Evolutionary conservation across 2,329 filamentous ascomycete species (phyloP).

Genomic region (Blastomyces parvus): DNA sequence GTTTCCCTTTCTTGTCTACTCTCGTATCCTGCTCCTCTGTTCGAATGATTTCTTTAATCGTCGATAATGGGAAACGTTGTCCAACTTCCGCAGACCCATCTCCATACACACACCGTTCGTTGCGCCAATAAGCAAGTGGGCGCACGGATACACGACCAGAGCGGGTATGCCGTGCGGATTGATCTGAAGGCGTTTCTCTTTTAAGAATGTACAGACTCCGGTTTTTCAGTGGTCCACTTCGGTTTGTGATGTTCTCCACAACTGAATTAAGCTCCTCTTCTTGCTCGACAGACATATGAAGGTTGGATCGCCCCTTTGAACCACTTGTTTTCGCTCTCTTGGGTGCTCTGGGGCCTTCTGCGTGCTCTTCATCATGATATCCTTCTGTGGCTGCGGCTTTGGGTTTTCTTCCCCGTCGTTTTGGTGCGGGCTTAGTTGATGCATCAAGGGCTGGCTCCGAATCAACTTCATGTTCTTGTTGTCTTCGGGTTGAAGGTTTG

Average conservation of each 20-base stretch:
- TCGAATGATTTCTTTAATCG: conserved; percentile 68
- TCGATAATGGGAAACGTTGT: conserved; percentile 54
- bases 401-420: conserved; percentile 25
- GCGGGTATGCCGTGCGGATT: conserved; percentile 54
- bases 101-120: conserved; percentile 66
- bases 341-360: conserved; percentile 21
- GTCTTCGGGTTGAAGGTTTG: neutral
- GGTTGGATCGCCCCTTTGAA: conserved; percentile 19
- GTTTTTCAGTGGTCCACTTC: conserved; percentile 38
- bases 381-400: conserved; percentile 20
- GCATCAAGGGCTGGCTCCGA: neutral
- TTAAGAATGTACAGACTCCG: conserved; percentile 44
- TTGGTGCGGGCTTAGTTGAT: conserved; percentile 18
- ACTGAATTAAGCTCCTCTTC: conserved; percentile 33
- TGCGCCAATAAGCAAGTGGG: conserved; percentile 78
- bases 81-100: conserved; percentile 49
- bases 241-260: conserved; percentile 36
- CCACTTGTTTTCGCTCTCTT: conserved; percentile 27
- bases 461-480: neutral
- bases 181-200: conserved; percentile 44
- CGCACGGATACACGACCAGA: conserved; percentile 69
- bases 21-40: conserved; percentile 51
- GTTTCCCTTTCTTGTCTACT: conserved; percentile 25
- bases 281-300: conserved; percentile 24
- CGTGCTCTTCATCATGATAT: conserved; percentile 17